Percentiles rank a stretch among this genome's conserved stretches.
Evolutionary conservation across 495 filamentous ascomycete species (phyloP).

Genomic region (Aspergillus ellipticus): DNA sequence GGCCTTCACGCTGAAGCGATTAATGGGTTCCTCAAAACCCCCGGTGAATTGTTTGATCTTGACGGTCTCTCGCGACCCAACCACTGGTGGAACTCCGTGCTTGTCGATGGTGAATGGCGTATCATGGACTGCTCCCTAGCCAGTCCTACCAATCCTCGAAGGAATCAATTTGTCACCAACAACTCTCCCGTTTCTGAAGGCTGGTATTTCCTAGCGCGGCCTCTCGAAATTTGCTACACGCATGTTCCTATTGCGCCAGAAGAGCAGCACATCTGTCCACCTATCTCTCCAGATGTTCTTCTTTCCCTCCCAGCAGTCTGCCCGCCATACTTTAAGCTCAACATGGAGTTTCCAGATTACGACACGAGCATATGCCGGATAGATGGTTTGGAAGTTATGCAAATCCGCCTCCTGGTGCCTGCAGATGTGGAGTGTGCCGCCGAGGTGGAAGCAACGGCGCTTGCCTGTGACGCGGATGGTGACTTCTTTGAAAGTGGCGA

Average conservation of each 20-base stretch:
- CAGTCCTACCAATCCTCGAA: conserved; percentile 79
- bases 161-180: conserved; percentile 69
- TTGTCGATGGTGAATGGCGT: conserved; percentile 93
- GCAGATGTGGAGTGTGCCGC: conserved; percentile 88
- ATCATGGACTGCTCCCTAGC: conserved; percentile 94
- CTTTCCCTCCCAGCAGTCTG: conserved; percentile 80
- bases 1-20: conserved; percentile 83
- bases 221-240: conserved; percentile 87
- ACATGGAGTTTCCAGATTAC: conserved; percentile 75
- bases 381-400: conserved; percentile 88
- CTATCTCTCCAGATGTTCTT: conserved; percentile 76
- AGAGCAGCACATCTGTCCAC: conserved; percentile 91
- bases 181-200: conserved; percentile 67
- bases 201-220: conserved; percentile 89
- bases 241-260: conserved; percentile 81
- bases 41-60: conserved; percentile 77
- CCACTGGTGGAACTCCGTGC: conserved; percentile 97
- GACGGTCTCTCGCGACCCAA: conserved; percentile 73
- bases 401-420: conserved; percentile 82
- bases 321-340: conserved; percentile 83
- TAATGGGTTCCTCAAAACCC: conserved; percentile 82
- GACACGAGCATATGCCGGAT: conserved; percentile 83
- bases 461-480: conserved; percentile 77
- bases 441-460: conserved; percentile 82
- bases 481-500: conserved; percentile 94